A percentile compares a stretch with the other conserved stretches of the same genome.
phyloP scores from a whole-genome alignment of 352 stramenopile genomes.

The Globisporangium mamillatum region DNA sequence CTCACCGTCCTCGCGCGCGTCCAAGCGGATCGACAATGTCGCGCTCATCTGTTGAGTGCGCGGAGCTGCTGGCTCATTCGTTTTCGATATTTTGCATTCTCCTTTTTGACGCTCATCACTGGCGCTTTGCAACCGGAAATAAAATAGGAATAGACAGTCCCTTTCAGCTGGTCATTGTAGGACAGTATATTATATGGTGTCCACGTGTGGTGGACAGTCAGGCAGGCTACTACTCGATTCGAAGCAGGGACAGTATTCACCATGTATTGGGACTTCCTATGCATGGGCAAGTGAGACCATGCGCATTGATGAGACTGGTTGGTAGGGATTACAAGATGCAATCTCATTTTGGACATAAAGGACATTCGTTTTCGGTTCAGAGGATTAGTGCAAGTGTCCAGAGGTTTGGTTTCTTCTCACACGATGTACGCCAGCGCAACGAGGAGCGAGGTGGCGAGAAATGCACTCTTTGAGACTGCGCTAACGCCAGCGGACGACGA shows the following conservation, averaged over 20 bases:
- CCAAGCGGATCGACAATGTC: conserved; percentile 36
- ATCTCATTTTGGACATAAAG: background rate
- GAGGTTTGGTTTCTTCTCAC: background rate
- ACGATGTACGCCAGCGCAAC: background rate
- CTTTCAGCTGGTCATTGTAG: background rate
- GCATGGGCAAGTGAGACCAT: no score
- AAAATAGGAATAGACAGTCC: conserved; percentile 6
- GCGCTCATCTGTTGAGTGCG: conserved; percentile 41
- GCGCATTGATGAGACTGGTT: no score
- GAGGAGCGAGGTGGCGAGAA: background rate
- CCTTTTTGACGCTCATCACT: background rate
- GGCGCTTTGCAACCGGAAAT: background rate
- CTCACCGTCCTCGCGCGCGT: background rate
- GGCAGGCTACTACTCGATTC: no score
- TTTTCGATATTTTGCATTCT: background rate
- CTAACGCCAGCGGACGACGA: background rate
- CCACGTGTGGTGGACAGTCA: background rate
- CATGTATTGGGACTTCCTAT: no score
- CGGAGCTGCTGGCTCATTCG: background rate
- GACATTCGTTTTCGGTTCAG: background rate
- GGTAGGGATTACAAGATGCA: background rate
- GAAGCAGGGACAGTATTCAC: no score
- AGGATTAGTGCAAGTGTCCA: background rate
- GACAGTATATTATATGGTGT: background rate
- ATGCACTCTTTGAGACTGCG: background rate